phyloP scores from a whole-genome alignment of 495 filamentous ascomycete genomes.

The Penicillium paxilli region DNA sequence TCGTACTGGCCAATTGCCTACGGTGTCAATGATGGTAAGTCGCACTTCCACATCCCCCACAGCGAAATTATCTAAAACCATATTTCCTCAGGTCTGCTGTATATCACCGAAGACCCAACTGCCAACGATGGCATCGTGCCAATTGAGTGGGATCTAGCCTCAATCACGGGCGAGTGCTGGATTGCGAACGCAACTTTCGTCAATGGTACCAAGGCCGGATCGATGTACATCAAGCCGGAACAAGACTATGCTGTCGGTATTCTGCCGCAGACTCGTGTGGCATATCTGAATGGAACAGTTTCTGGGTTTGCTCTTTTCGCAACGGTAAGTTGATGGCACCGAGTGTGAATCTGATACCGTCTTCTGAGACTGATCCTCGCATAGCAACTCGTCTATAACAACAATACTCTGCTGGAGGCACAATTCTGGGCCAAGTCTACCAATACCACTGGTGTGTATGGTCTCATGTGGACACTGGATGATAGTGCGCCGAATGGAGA shows the following conservation, averaged over 20 bases:
- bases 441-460: slow-evolving; percentile 3
- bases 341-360: too few species aligned
- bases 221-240: slow-evolving; percentile 12
- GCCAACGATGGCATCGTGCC: slow-evolving; percentile 4
- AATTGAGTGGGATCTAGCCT: slow-evolving; percentile 11
- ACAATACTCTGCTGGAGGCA: slow-evolving; percentile 11
- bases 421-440: slow-evolving; percentile 18
- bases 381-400: slow-evolving; percentile 20
- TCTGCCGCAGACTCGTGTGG: slow-evolving; percentile 3
- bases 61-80: not conserved
- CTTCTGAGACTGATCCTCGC: too few species aligned
- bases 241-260: slow-evolving; percentile 10
- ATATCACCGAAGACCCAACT: slow-evolving; percentile 9
- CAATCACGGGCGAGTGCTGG: slow-evolving; percentile 18
- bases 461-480: slow-evolving; percentile 11
- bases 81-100: slow-evolving; percentile 6
- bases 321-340: too few species aligned
- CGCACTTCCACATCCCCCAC: not conserved
- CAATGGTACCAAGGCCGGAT: slow-evolving; percentile 14
- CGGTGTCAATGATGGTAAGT: slow-evolving; percentile 8
- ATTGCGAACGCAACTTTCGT: slow-evolving; percentile 15
- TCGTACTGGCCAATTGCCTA: slow-evolving; percentile 12
- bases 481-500: slow-evolving; percentile 6
- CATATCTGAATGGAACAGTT: slow-evolving; percentile 13
- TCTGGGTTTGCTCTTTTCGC: slow-evolving; percentile 19